Evolutionary conservation across 1,284 basidiomycete species (phyloP).

Genomic region (Fomitopsis pinicola): DNA sequence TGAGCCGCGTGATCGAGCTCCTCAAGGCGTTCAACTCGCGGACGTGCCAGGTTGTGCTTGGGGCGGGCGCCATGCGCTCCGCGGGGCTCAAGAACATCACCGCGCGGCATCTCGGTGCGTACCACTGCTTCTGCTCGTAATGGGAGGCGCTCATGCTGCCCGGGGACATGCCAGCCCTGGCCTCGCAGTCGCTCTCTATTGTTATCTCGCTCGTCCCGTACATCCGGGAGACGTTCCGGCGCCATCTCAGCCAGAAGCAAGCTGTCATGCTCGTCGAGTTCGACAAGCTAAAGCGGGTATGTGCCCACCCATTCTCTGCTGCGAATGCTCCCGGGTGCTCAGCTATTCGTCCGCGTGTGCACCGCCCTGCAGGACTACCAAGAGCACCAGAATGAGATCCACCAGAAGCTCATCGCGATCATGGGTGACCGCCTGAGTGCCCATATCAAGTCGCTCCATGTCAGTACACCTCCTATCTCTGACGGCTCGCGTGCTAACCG

Average conservation of each 20-base stretch:
- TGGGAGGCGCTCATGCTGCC: conserved; percentile 2
- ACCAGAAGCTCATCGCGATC: conserved; percentile 95
- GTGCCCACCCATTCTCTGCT: conserved; percentile 23
- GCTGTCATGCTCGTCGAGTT: conserved; percentile 97
- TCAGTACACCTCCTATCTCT: conserved; percentile 28
- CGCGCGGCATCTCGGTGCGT: conserved; percentile 89
- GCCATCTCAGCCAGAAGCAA: conserved; percentile 90
- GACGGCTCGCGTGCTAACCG: background rate
- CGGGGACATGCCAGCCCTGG: conserved; percentile 59
- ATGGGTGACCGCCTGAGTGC: conserved; percentile 94
- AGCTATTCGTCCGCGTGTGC: background rate
- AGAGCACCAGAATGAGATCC: conserved; percentile 99
- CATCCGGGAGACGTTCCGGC: conserved; percentile 88
- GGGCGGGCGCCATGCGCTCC: conserved; percentile 96
- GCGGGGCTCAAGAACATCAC: conserved; percentile 98
- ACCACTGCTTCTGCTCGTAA: conserved; percentile 5
- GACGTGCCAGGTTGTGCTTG: conserved; percentile 96
- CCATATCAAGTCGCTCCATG: conserved; percentile 79
- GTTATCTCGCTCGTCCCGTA: conserved; percentile 96
- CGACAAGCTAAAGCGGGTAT: conserved; percentile 92
- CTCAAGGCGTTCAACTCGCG: conserved; percentile 97
- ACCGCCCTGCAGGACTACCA: conserved; percentile 75
- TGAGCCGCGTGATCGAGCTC: conserved; percentile 93
- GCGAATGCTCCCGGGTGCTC: background rate
- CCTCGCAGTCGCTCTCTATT: conserved; percentile 92